Evolutionary conservation across 306 rosid species (phyloP).

Genomic region (Prunus mongolica): DNA sequence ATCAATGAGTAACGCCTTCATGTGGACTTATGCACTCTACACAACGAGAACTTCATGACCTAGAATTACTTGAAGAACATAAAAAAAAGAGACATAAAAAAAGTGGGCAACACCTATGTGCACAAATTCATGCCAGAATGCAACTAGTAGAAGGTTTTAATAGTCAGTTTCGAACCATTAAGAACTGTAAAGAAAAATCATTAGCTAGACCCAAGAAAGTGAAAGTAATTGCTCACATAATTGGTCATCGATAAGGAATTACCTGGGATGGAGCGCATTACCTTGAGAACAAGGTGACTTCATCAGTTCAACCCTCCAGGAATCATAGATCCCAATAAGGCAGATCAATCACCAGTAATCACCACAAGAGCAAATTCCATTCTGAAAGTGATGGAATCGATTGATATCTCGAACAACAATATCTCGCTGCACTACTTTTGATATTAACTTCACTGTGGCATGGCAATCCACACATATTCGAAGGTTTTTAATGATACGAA

Average conservation of each 20-base stretch:
- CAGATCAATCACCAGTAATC: conserved; percentile 63
- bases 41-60: background rate
- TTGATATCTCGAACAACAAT: conserved; percentile 69
- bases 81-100: background rate
- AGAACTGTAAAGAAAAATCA: background rate
- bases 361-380: conserved; percentile 61
- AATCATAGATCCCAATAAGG: background rate
- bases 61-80: background rate
- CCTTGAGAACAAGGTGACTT: conserved; percentile 7
- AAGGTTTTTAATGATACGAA: conserved; percentile 70
- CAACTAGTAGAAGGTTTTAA: background rate
- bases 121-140: background rate
- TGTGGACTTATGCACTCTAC: background rate
- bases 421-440: conserved; percentile 49
- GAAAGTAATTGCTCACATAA: background rate
- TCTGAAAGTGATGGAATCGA: conserved; percentile 74
- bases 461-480: conserved; percentile 86
- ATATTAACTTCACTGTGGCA: conserved; percentile 60
- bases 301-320: background rate
- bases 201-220: background rate
- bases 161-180: background rate
- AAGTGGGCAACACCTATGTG: background rate
- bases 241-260: background rate
- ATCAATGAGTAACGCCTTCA: background rate
- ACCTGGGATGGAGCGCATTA: conserved; percentile 1